Evolutionary conservation across 2,329 filamentous ascomycete genomes (phyloP).

Genomic region (Nemania sp.): DNA sequence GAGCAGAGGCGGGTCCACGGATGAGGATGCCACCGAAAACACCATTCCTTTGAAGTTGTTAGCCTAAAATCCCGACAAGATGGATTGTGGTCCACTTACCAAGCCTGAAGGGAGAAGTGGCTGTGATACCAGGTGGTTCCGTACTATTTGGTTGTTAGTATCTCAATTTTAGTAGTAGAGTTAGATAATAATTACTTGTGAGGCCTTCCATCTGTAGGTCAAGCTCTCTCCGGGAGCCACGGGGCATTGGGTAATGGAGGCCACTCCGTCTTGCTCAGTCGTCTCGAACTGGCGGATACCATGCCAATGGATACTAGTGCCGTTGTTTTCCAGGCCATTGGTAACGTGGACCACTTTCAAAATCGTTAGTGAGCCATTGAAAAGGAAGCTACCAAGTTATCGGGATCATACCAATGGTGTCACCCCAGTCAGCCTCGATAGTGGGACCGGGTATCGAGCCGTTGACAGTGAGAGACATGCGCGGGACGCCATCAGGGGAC

Average conservation of each 20-base stretch:
- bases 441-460: conserved; percentile 62
- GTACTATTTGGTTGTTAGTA: conserved; percentile 43
- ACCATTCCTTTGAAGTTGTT: conserved; percentile 29
- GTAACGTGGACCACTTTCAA: conserved; percentile 55
- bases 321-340: conserved; percentile 56
- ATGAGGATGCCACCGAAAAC: conserved; percentile 59
- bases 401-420: conserved; percentile 24
- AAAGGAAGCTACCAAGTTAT: background rate
- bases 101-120: conserved; percentile 52
- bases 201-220: conserved; percentile 60
- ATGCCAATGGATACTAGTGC: conserved; percentile 65
- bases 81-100: conserved; percentile 18
- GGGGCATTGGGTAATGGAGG: conserved; percentile 52
- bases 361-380: conserved; percentile 23
- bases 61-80: background rate
- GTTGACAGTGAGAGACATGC: conserved; percentile 53
- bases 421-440: conserved; percentile 55
- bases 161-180: background rate
- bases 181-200: conserved; percentile 30
- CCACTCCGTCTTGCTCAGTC: conserved; percentile 60
- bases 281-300: conserved; percentile 60
- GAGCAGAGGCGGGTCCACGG: conserved; percentile 58
- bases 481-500: conserved; percentile 50
- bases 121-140: conserved; percentile 64
- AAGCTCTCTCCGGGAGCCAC: conserved; percentile 54